Percentiles rank a stretch among this genome's conserved stretches.
Conservation (phyloP, 768 basidiomycete genomes). For the Paxillus ammoniavirescens region DNA sequence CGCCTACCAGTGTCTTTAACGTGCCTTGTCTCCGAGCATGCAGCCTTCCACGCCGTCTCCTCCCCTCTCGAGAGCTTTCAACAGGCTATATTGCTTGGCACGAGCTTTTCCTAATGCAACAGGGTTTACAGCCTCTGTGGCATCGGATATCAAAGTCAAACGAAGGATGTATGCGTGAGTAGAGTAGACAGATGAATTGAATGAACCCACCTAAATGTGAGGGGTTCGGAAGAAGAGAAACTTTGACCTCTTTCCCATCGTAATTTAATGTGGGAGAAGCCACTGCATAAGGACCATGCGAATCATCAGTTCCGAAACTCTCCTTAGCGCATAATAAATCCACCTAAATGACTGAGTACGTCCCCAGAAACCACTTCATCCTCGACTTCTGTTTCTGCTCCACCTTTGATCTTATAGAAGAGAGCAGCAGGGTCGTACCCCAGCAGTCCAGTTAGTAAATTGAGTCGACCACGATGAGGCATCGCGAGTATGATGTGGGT, state of each 20-base stretch:
- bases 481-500: slow-evolving; percentile 76
- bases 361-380: slow-evolving; percentile 73
- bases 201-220: slow-evolving; percentile 61
- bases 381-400: slow-evolving; percentile 59
- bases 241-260: slow-evolving; percentile 49
- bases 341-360: slow-evolving; percentile 83
- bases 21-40: slow-evolving; percentile 33
- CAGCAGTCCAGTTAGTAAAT: slow-evolving; percentile 78
- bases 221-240: slow-evolving; percentile 79
- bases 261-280: slow-evolving; percentile 66
- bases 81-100: slow-evolving; percentile 82
- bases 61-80: slow-evolving; percentile 56
- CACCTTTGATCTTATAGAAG: slow-evolving; percentile 87
- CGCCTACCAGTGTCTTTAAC: not conserved
- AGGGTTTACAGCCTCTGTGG: slow-evolving; percentile 79
- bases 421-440: slow-evolving; percentile 63
- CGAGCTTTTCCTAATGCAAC: slow-evolving; percentile 88
- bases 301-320: not conserved
- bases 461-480: slow-evolving; percentile 87
- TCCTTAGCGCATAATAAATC: slow-evolving; percentile 17
- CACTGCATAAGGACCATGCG: slow-evolving; percentile 34
- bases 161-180: not conserved
- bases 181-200: slow-evolving; percentile 8
- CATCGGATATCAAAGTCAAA: not conserved
- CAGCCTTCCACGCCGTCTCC: slow-evolving; percentile 19